Evolutionary conservation across 257 asterid species (phyloP).

Genomic region (Nicotiana otophora): DNA sequence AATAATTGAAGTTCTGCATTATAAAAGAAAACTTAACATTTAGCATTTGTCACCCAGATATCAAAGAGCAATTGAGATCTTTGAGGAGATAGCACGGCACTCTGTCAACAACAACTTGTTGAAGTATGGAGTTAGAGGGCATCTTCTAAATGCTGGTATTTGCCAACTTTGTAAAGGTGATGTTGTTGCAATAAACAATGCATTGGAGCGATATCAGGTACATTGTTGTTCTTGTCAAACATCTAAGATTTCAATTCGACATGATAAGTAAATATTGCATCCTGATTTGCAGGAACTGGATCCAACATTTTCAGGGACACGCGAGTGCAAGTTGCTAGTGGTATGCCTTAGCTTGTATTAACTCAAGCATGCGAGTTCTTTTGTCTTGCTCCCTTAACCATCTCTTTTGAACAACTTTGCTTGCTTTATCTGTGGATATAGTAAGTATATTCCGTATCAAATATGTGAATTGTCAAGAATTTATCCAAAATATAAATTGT

Average conservation of each 20-base stretch:
- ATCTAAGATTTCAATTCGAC: neutral
- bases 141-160: slow-evolving; percentile 98
- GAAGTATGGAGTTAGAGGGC: slow-evolving; percentile 95
- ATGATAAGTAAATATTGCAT: neutral
- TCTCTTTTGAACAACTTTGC: neutral
- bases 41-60: slow-evolving; percentile 43
- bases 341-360: slow-evolving; percentile 34
- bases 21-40: neutral
- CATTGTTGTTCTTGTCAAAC: slow-evolving; percentile 6
- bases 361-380: neutral
- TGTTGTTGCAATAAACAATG: slow-evolving; percentile 86
- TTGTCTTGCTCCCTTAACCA: neutral
- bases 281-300: slow-evolving; percentile 66
- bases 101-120: slow-evolving; percentile 76
- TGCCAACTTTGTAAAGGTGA: slow-evolving; percentile 95
- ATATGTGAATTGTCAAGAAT: neutral
- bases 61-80: slow-evolving; percentile 78
- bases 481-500: neutral
- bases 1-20: neutral
- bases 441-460: neutral
- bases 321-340: slow-evolving; percentile 72
- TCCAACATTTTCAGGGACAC: slow-evolving; percentile 95
- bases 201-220: slow-evolving; percentile 89
- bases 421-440: neutral
- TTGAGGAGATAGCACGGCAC: slow-evolving; percentile 82